A percentile compares a stretch with the other conserved stretches of the same genome.
phyloP scores from a whole-genome alignment of 2,329 filamentous ascomycete species.

The Rutstroemia sp. region DNA sequence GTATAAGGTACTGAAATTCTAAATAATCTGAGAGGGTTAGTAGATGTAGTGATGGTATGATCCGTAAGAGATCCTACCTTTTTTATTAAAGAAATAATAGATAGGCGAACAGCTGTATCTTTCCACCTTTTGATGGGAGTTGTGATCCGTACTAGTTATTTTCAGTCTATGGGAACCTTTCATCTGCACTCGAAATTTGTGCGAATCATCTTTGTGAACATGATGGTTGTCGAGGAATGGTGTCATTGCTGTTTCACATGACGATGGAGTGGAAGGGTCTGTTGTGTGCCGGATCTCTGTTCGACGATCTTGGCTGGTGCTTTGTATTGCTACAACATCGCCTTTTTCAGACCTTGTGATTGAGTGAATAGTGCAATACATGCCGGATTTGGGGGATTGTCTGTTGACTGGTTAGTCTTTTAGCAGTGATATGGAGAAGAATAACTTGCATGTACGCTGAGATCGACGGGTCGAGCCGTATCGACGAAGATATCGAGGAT shows the following conservation, averaged over 20 bases:
- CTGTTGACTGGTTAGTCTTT: not conserved
- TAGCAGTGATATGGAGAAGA: not conserved
- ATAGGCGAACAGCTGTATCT: slow-evolving; percentile 10
- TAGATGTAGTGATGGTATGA: not conserved
- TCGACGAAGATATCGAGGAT: slow-evolving; percentile 3
- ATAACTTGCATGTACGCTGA: slow-evolving; percentile 12
- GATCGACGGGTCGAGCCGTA: slow-evolving; percentile 10
- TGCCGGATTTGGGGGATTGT: slow-evolving; percentile 9
- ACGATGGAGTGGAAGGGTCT: slow-evolving; percentile 6
- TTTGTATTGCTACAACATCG: slow-evolving; percentile 13
- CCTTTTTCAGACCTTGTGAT: slow-evolving; percentile 13
- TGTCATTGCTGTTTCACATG: slow-evolving; percentile 18
- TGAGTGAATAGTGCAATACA: slow-evolving; percentile 11
- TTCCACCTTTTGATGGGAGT: not conserved
- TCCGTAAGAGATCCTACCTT: slow-evolving; percentile 6
- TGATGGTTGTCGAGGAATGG: slow-evolving; percentile 20
- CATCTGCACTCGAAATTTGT: slow-evolving; percentile 17
- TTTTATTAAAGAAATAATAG: slow-evolving; percentile 17
- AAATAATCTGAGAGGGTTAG: slow-evolving; percentile 11
- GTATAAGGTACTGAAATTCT: slow-evolving; percentile 14
- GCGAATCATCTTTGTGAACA: slow-evolving; percentile 11
- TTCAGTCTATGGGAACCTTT: slow-evolving; percentile 17
- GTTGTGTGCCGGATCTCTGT: slow-evolving; percentile 16
- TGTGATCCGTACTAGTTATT: slow-evolving; percentile 7
- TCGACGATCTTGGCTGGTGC: slow-evolving; percentile 11